A percentile compares a stretch with the other conserved stretches of the same genome.
Evolutionary conservation across 768 basidiomycete species (phyloP).

Genomic region (Tricholoma saponaceum): DNA sequence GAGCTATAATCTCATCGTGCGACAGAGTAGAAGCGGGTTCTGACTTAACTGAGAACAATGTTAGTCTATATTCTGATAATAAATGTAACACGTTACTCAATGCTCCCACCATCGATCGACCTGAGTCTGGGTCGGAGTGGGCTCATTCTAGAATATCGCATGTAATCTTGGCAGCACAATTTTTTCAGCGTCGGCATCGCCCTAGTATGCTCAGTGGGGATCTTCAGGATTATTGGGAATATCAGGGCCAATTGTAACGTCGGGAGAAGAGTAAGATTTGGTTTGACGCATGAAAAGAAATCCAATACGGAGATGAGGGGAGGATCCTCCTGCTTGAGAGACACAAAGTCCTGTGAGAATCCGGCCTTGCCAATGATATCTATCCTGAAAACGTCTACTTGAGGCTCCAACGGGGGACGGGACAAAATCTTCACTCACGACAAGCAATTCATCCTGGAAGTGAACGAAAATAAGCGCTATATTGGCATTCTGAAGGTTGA

Average conservation of each 20-base stretch:
- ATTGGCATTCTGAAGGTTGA: constrained; percentile 16
- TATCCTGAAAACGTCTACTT: constrained; percentile 24
- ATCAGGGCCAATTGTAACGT: constrained; percentile 16
- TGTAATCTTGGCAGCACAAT: no score
- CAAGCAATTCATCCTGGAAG: constrained; percentile 36
- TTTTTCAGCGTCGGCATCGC: no score
- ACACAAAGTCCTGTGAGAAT: constrained; percentile 46
- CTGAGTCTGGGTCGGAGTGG: constrained; percentile 25
- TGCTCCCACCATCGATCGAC: constrained; percentile 37
- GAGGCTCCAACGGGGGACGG: background rate
- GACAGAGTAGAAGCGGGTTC: no score
- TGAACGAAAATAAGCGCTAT: no score
- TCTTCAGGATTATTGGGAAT: constrained; percentile 22
- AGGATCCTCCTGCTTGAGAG: constrained; percentile 36
- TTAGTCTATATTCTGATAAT: no score
- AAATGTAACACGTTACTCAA: constrained; percentile 20
- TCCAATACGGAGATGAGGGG: constrained; percentile 28
- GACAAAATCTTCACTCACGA: constrained; percentile 25
- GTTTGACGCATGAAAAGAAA: constrained; percentile 18
- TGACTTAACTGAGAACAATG: no score
- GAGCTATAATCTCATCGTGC: no score
- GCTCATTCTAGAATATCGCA: no score
- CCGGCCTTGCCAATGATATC: constrained; percentile 47
- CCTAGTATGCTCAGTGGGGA: no score
- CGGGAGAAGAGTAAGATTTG: constrained; percentile 8